Percentiles rank a stretch among this genome's conserved stretches.
Conservation (phyloP, 1,284 basidiomycete species). For the Melampsora larici-populina region DNA sequence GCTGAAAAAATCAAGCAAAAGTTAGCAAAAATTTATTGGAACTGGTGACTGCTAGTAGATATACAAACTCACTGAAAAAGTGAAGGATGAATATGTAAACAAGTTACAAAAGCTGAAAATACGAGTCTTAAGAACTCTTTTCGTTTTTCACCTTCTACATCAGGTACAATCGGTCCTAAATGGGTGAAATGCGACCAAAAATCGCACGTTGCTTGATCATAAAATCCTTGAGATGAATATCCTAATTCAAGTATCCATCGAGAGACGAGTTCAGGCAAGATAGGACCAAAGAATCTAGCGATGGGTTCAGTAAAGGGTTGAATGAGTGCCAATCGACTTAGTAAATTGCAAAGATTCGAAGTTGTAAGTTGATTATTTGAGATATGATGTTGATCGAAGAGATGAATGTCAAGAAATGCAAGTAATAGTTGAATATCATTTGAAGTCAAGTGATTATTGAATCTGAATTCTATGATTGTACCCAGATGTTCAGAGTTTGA, state of each 20-base stretch:
- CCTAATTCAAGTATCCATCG: constrained; percentile 25
- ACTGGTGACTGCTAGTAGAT: background rate
- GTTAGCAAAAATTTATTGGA: too few relatives aligned
- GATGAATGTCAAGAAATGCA: background rate
- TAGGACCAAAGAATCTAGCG: constrained; percentile 20
- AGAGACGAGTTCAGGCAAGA: constrained; percentile 34
- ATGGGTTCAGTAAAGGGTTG: constrained; percentile 31
- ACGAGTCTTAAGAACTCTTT: constrained; percentile 20
- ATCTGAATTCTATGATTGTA: constrained; percentile 5
- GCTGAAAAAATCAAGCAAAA: constrained; percentile 10
- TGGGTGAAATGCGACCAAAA: background rate
- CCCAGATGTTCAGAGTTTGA: background rate
- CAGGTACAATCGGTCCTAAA: background rate
- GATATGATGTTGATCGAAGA: background rate
- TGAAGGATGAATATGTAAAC: constrained; percentile 22
- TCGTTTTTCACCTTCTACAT: constrained; percentile 9
- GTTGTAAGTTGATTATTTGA: background rate
- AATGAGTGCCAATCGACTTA: constrained; percentile 23
- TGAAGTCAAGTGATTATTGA: constrained; percentile 12
- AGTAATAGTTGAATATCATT: constrained; percentile 14
- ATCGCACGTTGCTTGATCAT: background rate
- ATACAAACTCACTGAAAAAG: constrained; percentile 19
- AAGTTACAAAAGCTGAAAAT: constrained; percentile 27
- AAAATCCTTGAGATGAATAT: background rate
- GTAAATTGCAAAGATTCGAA: constrained; percentile 9